Conservation (phyloP, 306 rosid genomes). For the Oxytropis ochrocephala region DNA sequence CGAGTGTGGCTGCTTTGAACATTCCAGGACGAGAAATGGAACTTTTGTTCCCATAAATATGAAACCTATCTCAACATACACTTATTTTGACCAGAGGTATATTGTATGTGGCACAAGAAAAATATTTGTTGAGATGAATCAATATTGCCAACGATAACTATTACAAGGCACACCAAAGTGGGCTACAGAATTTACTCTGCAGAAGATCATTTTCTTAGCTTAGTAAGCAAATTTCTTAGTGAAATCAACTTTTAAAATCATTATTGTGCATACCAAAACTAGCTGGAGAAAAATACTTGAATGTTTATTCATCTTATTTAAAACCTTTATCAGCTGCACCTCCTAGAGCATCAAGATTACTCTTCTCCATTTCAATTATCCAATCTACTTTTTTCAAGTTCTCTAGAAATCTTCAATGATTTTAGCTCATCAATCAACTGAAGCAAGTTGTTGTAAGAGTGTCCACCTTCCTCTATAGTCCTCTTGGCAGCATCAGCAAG, state of each 20-base stretch:
- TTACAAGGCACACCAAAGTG: not conserved
- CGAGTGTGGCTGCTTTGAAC: no score
- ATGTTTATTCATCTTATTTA: no score
- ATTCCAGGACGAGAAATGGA: no score
- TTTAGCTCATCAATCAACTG: conserved; percentile 17
- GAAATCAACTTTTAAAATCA: not conserved
- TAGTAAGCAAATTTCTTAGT: not conserved
- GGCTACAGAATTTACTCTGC: not conserved
- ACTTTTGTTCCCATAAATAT: no score
- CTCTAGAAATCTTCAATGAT: conserved; percentile 12
- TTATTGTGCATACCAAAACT: no score
- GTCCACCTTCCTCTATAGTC: conserved; percentile 1
- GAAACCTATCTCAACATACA: no score
- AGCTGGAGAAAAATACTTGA: no score
- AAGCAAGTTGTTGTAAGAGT: conserved; percentile 4
- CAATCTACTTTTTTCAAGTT: not conserved
- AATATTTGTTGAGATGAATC: no score
- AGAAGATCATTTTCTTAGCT: not conserved
- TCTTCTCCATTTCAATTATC: not conserved
- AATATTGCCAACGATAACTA: not conserved
- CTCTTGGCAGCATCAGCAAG: conserved; percentile 9
- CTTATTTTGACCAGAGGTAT: no score
- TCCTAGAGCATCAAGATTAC: no score
- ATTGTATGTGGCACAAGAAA: no score
- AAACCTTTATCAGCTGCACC: no score